Conservation (phyloP, 768 basidiomycete genomes). For the Agaricus bisporus region DNA sequence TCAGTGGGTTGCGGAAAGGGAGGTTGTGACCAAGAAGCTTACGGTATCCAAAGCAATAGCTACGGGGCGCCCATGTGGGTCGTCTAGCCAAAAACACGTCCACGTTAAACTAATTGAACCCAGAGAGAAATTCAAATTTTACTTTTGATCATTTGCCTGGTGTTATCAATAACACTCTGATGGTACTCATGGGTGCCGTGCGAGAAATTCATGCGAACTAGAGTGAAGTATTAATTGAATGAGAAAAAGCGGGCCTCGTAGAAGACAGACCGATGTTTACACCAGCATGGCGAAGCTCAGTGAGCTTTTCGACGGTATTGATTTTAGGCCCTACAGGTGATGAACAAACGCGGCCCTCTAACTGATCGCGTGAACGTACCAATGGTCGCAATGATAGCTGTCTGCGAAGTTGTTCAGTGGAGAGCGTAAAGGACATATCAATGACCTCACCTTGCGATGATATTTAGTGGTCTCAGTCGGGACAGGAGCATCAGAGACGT, state of each 20-base stretch:
- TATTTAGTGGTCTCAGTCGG: constrained; percentile 79
- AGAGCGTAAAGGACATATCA: constrained; percentile 3
- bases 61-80: constrained; percentile 79
- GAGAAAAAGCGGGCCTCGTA: neutral
- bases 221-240: constrained; percentile 6
- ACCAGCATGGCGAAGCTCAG: constrained; percentile 80
- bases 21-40: constrained; percentile 21
- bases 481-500: constrained; percentile 61
- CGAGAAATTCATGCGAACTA: constrained; percentile 99
- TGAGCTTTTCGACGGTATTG: constrained; percentile 85
- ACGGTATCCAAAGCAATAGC: constrained; percentile 98
- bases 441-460: constrained; percentile 73
- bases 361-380: constrained; percentile 41
- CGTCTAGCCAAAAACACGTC: constrained; percentile 32
- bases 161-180: constrained; percentile 98
- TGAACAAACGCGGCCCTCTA: constrained; percentile 4
- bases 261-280: constrained; percentile 87
- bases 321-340: constrained; percentile 76
- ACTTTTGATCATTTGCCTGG: constrained; percentile 80
- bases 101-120: constrained; percentile 8
- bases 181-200: constrained; percentile 99
- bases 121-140: constrained; percentile 19
- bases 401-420: constrained; percentile 42
- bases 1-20: neutral
- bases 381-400: constrained; percentile 97